A percentile compares a stretch with the other conserved stretches of the same genome.
Evolutionary conservation across 140 eudicot genomes (phyloP).

Genomic region (Cichorium intybus): DNA sequence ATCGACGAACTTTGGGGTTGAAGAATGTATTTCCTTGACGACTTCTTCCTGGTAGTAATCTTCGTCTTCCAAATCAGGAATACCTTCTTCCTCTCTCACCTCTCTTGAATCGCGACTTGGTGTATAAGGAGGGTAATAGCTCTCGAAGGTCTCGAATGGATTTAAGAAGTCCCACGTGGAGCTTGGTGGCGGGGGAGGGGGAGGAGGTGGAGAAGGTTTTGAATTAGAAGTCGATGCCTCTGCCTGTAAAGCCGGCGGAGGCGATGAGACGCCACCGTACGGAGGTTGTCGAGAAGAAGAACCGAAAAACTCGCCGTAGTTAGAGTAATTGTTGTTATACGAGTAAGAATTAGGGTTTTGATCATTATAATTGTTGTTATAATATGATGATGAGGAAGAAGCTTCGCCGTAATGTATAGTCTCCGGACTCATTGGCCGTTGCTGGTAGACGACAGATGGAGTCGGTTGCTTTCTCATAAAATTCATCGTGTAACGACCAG

Average conservation of each 20-base stretch:
- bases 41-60: constrained; percentile 60
- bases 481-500: constrained; percentile 49
- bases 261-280: constrained; percentile 22
- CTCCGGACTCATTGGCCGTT: constrained; percentile 64
- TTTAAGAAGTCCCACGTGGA: constrained; percentile 85
- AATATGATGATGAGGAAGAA: constrained; percentile 43
- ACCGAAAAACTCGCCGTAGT: constrained; percentile 48
- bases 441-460: constrained; percentile 71
- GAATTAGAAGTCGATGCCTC: constrained; percentile 40
- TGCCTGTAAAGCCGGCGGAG: constrained; percentile 10
- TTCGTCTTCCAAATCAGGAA: constrained; percentile 97
- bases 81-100: constrained; percentile 93
- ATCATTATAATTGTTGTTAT: constrained; percentile 21
- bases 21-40: constrained; percentile 69
- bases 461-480: constrained; percentile 70
- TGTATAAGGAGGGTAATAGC: constrained; percentile 64
- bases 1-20: constrained; percentile 48
- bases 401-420: constrained; percentile 57
- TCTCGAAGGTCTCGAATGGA: constrained; percentile 69
- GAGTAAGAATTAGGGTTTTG: constrained; percentile 31
- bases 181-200: constrained; percentile 71
- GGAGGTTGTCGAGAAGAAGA: constrained; percentile 29
- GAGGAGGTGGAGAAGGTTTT: constrained; percentile 70
- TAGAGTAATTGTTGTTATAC: constrained; percentile 18
- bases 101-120: constrained; percentile 87